Evolutionary conservation across 2,329 filamentous ascomycete genomes (phyloP), one percentile per base, ranked within the genome.

Genomic region (Neopestalotiopsis sp.): DNA sequence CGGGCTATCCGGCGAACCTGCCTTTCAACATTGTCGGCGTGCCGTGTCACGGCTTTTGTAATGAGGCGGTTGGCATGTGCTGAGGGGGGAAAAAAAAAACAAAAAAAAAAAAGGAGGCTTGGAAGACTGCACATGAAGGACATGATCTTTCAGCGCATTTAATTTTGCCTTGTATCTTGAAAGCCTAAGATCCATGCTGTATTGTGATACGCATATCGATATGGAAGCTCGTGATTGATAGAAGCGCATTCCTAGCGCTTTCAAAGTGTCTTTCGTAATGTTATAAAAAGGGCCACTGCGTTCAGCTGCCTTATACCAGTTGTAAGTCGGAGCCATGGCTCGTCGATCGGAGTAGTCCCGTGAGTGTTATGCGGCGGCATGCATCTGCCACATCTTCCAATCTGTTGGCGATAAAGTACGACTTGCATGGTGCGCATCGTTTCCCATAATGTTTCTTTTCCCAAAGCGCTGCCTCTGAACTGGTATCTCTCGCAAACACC

Each of bases 21-120:
- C 68, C 68, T 4, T 70, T 70, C n/a, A 56, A 68, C 49, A 68
- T 70, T 12, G 61, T 67, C 13, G 68, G 68, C 1, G 20, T 70
- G 6, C 63, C 61, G n/a, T 70, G 68, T n/a, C 68, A 70, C n/a
- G 68, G 66, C 1, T 70, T 70, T 32, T 70, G 68, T 14, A 30
- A 32, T 1, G 56, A 67, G 34, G 53, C 13, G 9, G 17, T 40
- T 28, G 65, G 65, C 5, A 59, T 59, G 56, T n/a, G 53, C n/a
- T 45, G 42, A n/a, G 7, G 38, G 49, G 24, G 24, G 24, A 38
- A 40, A 65, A 10, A n/a, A 28, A 40, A 65, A 10, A n/a, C 20
- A 17, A 42, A 24, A 24, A 24, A 24, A 24, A 24, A 24, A 24
- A 24, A 24, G 24, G 24, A 38, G 34, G 34, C 10, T 38, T 38